phyloP scores from a whole-genome alignment of 441 rosid genomes.

The Oxalis stricta region DNA sequence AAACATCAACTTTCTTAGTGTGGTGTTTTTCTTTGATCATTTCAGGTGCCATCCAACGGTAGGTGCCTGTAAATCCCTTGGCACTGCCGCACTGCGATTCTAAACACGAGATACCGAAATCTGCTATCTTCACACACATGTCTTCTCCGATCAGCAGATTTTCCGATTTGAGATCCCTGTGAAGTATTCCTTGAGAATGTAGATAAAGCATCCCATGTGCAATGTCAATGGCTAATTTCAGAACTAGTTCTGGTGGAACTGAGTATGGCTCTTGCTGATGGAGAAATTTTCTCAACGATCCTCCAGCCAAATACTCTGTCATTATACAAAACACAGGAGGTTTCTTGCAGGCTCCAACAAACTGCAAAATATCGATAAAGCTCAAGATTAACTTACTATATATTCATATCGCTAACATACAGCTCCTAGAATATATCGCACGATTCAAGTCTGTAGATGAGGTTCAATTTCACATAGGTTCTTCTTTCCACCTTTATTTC shows the following conservation, averaged over 20 bases:
- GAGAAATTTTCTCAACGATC: conserved; percentile 52
- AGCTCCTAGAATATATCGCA: too few relatives aligned
- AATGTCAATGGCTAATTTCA: conserved; percentile 55
- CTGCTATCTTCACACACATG: conserved; percentile 63
- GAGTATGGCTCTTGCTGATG: conserved; percentile 68
- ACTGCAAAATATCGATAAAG: conserved; percentile 29
- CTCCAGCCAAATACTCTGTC: conserved; percentile 62
- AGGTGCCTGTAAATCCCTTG: conserved; percentile 71
- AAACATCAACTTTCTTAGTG: conserved; percentile 71
- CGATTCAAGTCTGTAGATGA: too few relatives aligned
- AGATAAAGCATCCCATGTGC: conserved; percentile 68
- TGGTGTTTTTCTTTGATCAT: conserved; percentile 67
- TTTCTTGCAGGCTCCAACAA: conserved; percentile 70
- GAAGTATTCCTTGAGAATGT: conserved; percentile 60
- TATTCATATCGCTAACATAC: too few relatives aligned
- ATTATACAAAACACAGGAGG: conserved; percentile 73
- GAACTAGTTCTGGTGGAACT: conserved; percentile 41
- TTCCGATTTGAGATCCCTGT: conserved; percentile 72
- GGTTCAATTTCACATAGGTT: too few relatives aligned
- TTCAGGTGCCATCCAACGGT: conserved; percentile 88
- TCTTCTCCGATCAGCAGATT: conserved; percentile 56
- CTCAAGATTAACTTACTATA: conserved; percentile 1
- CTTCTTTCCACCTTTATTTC: too few relatives aligned
- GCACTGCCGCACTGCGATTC: conserved; percentile 59
- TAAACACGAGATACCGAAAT: conserved; percentile 68